Evolutionary conservation across 305 asterid species (phyloP).

Genomic region (Solanum chacoense): DNA sequence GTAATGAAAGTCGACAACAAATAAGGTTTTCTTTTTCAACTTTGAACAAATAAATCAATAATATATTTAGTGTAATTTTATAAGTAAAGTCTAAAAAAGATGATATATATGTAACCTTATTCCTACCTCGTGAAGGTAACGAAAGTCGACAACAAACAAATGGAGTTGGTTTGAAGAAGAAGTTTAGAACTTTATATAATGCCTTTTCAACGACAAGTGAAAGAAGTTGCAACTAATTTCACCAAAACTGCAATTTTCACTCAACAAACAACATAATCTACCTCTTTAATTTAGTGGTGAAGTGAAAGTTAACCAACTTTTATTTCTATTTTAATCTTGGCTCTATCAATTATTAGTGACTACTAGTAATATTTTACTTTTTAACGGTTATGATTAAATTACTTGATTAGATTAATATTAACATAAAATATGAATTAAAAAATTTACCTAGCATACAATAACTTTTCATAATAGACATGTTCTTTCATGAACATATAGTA

Average conservation of each 20-base stretch:
- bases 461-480: not conserved
- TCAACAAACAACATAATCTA: not conserved
- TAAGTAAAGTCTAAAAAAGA: not conserved
- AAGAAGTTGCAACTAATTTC: not conserved
- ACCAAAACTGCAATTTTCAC: not conserved
- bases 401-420: not conserved
- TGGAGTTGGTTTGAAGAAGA: not conserved
- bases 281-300: not conserved
- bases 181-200: not conserved
- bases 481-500: not conserved
- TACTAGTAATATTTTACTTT: not conserved
- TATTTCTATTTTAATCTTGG: not conserved
- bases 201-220: not conserved
- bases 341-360: not conserved
- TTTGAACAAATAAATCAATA: not conserved
- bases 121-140: not conserved
- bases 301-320: not conserved
- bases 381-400: not conserved
- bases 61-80: not conserved
- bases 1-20: no score
- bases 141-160: not conserved
- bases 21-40: not conserved
- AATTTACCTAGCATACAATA: no score
- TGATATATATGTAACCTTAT: not conserved
- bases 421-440: not conserved